Percentiles rank a stretch among this genome's conserved stretches.
Evolutionary conservation across 1,284 basidiomycete species (phyloP).

Genomic region (Ganoderma sinense): DNA sequence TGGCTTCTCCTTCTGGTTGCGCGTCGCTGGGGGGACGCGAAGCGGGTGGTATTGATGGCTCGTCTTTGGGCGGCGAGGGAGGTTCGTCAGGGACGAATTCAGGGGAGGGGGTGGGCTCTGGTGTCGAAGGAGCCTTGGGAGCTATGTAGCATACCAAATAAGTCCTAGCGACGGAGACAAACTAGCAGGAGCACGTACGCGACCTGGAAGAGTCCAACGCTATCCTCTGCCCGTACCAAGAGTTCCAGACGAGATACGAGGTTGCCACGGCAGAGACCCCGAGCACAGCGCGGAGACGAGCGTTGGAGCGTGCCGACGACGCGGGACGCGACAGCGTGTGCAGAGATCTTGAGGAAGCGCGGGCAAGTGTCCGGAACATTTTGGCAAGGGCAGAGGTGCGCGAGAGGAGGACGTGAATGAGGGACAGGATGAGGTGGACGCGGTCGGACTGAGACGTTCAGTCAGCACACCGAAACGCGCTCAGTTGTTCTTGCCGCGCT

Average conservation of each 20-base stretch:
- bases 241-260: slow-evolving; percentile 50
- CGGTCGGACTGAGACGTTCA: slow-evolving; percentile 7
- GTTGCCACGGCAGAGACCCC: slow-evolving; percentile 54
- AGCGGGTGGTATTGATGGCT: slow-evolving; percentile 23
- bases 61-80: slow-evolving; percentile 19
- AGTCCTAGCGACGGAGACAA: neutral
- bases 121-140: slow-evolving; percentile 27
- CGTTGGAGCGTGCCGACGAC: slow-evolving; percentile 31
- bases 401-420: slow-evolving; percentile 1
- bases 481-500: slow-evolving; percentile 17
- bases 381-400: slow-evolving; percentile 13
- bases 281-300: slow-evolving; percentile 45
- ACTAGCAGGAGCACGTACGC: slow-evolving; percentile 18
- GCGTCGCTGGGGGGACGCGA: slow-evolving; percentile 17
- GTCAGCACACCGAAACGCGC: slow-evolving; percentile 22
- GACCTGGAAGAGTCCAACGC: slow-evolving; percentile 45
- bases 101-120: slow-evolving; percentile 24
- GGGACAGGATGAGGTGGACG: neutral
- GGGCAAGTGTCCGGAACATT: slow-evolving; percentile 47
- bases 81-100: slow-evolving; percentile 22
- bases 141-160: slow-evolving; percentile 11
- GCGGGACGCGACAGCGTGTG: slow-evolving; percentile 47
- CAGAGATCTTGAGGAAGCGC: slow-evolving; percentile 49
- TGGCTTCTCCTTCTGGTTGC: slow-evolving; percentile 13
- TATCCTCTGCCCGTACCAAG: slow-evolving; percentile 49